Percentiles rank a stretch among this genome's conserved stretches.
phyloP scores from a whole-genome alignment of 2,329 filamentous ascomycete species.

The Teratosphaeria zuluensis region DNA sequence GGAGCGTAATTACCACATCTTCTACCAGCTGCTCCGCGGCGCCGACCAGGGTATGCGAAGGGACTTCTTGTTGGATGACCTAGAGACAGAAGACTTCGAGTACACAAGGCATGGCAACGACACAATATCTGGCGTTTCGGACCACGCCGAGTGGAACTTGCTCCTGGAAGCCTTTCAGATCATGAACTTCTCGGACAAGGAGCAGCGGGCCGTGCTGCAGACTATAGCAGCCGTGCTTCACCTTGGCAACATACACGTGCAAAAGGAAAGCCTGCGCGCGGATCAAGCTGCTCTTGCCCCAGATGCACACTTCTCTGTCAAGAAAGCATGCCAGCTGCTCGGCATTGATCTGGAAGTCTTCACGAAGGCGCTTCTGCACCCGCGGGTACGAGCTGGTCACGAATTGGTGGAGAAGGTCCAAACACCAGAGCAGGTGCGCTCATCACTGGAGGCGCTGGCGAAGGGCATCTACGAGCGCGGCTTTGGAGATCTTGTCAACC shows the following conservation, averaged over 20 bases:
- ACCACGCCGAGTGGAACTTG: slow-evolving; percentile 78
- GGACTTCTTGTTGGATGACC: slow-evolving; percentile 63
- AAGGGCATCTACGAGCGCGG: slow-evolving; percentile 97
- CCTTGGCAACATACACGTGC: slow-evolving; percentile 80
- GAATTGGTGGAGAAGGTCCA: slow-evolving; percentile 99
- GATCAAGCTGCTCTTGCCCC: slow-evolving; percentile 79
- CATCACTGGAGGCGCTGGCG: slow-evolving; percentile 79
- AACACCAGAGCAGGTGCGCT: slow-evolving; percentile 88
- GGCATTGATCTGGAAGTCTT: slow-evolving; percentile 81
- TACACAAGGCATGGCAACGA: slow-evolving; percentile 91
- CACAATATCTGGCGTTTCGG: slow-evolving; percentile 80
- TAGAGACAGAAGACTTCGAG: slow-evolving; percentile 76
- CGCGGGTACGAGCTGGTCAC: slow-evolving; percentile 85
- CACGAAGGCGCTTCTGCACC: slow-evolving; percentile 78
- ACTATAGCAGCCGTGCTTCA: slow-evolving; percentile 89
- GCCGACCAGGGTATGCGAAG: slow-evolving; percentile 64
- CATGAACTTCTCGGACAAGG: slow-evolving; percentile 83
- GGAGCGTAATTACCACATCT: slow-evolving; percentile 94
- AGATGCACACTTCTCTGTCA: slow-evolving; percentile 64
- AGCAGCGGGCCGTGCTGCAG: slow-evolving; percentile 72
- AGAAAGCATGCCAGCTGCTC: slow-evolving; percentile 71
- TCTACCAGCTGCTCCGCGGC: slow-evolving; percentile 88
- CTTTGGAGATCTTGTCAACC: slow-evolving; percentile 82
- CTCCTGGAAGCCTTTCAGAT: slow-evolving; percentile 87
- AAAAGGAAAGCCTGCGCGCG: slow-evolving; percentile 80